These are phyloP conservation scores for Spathaspora sp. DNA, from an alignment of 805 yeast genomes.

Conservation along the genomic window DNA sequence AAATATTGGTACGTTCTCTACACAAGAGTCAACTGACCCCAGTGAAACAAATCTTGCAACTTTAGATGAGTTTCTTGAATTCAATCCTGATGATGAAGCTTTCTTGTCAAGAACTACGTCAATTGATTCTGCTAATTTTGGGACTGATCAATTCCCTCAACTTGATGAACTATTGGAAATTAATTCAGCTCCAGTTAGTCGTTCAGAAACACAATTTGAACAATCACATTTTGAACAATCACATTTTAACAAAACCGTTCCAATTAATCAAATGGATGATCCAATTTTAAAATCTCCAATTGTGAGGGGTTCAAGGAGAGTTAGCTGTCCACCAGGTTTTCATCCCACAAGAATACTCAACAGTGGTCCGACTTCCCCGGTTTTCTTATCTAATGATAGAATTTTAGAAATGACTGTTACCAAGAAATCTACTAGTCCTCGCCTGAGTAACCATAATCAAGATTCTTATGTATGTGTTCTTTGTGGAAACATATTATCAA, in stretches of 20 bases:
- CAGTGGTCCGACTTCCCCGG: neutral
- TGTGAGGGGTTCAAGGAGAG: neutral
- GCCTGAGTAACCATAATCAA: neutral
- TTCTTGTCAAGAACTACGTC: neutral
- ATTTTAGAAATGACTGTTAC: neutral
- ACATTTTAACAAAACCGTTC: neutral
- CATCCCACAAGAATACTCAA: neutral
- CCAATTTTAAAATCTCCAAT: neutral
- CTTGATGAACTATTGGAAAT: neutral
- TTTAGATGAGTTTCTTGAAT: neutral
- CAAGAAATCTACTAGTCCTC: neutral
- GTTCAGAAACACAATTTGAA: neutral
- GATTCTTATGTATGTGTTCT: slow-evolving; percentile 65
- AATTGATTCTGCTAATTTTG: neutral
- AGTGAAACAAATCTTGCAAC: neutral
- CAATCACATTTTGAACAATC: neutral
- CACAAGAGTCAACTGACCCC: neutral
- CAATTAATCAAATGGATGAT: neutral
- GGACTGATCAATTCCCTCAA: neutral
- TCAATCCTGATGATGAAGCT: neutral
- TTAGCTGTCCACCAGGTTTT: neutral
- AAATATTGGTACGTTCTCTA: neutral
- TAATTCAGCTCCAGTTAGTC: neutral
- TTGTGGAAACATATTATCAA: slow-evolving; percentile 82
- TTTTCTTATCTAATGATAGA: neutral